phyloP scores from a whole-genome alignment of 208 protist species.

The Blechomonas ayalai region DNA sequence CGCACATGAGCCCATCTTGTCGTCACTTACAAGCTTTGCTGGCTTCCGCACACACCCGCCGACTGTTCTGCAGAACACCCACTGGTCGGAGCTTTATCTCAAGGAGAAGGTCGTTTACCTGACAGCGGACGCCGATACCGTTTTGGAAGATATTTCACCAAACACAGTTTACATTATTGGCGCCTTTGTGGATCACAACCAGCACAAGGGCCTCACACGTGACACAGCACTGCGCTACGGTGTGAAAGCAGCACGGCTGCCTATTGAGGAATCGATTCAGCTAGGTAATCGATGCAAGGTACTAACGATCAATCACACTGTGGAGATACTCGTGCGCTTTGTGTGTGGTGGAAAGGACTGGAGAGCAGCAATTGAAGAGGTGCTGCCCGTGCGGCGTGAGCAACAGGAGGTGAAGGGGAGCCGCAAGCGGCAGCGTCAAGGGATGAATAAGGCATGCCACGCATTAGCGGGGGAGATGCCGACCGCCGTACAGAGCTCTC shows the following conservation, averaged over 20 bases:
- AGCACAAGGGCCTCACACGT: slow-evolving; percentile 65
- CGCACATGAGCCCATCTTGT: slow-evolving; percentile 27
- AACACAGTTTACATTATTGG: slow-evolving; percentile 75
- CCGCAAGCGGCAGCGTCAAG: slow-evolving; percentile 14
- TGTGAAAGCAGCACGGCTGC: slow-evolving; percentile 69
- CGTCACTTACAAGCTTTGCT: slow-evolving; percentile 32
- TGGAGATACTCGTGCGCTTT: slow-evolving; percentile 66
- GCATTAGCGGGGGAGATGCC: not conserved
- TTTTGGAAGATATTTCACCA: slow-evolving; percentile 44
- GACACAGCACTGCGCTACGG: slow-evolving; percentile 41
- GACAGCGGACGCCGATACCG: slow-evolving; percentile 63
- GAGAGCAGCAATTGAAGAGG: slow-evolving; percentile 43
- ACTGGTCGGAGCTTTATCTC: slow-evolving; percentile 62
- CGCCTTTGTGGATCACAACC: slow-evolving; percentile 88
- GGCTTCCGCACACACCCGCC: slow-evolving; percentile 66
- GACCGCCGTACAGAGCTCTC: no score
- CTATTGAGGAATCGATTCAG: slow-evolving; percentile 68
- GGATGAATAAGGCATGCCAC: not conserved
- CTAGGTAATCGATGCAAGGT: slow-evolving; percentile 85
- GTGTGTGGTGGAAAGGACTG: slow-evolving; percentile 32
- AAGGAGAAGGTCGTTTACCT: slow-evolving; percentile 54
- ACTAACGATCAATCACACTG: slow-evolving; percentile 86
- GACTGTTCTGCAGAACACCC: slow-evolving; percentile 17
- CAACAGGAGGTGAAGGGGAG: slow-evolving; percentile 26
- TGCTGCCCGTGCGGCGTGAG: slow-evolving; percentile 59